These are phyloP conservation scores for Debaryomyces singareniensis DNA, from an alignment of 1,139 yeast species.

Conservation along the genomic window DNA sequence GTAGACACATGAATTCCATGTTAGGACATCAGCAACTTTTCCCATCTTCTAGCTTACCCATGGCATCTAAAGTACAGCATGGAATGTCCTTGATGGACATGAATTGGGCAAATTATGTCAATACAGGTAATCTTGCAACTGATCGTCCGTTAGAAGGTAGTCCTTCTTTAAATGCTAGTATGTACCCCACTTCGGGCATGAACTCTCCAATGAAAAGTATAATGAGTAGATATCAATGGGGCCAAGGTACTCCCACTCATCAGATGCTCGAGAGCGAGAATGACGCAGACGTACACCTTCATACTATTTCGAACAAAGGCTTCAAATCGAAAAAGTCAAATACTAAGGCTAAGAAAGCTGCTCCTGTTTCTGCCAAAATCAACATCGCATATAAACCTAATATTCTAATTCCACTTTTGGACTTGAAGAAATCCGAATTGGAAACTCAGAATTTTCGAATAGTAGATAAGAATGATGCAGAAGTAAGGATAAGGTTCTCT, in stretches of 20 bases:
- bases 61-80: neutral
- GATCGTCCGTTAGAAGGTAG: neutral
- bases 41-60: neutral
- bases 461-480: slow-evolving; percentile 25
- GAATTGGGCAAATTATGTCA: neutral
- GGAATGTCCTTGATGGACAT: neutral
- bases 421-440: slow-evolving; percentile 18
- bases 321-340: slow-evolving; percentile 6
- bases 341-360: slow-evolving; percentile 10
- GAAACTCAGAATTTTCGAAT: slow-evolving; percentile 18
- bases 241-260: neutral
- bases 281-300: neutral
- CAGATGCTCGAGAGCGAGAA: neutral
- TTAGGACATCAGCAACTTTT: neutral
- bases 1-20: neutral
- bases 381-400: slow-evolving; percentile 21
- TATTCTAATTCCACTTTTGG: slow-evolving; percentile 25
- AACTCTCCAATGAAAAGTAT: neutral
- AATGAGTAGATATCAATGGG: no score
- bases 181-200: no score
- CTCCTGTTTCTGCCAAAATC: slow-evolving; percentile 7
- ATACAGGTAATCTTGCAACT: neutral
- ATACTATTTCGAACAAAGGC: neutral
- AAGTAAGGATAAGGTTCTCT: slow-evolving; percentile 20
- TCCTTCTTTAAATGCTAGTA: neutral